Evolutionary conservation across 2,329 filamentous ascomycete genomes (phyloP), one percentile per base, ranked within the genome.

Genomic region (Cryphonectria carpinicola): DNA sequence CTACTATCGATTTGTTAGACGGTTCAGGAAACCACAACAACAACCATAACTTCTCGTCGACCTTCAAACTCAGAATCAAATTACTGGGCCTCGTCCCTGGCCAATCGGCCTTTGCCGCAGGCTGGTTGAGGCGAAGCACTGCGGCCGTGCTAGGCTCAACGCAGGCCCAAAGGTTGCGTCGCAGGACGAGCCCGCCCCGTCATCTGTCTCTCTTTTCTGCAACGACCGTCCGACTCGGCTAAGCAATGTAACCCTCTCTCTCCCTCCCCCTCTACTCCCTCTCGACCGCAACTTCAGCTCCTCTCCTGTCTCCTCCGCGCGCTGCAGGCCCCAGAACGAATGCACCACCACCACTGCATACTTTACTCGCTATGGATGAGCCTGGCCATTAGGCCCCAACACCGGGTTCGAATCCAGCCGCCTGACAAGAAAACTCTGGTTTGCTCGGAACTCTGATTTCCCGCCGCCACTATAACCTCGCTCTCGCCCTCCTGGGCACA

Each of bases 91-190:
- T 28, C 43, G 62, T 17, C 61, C 41, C 39, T 62, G 63, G 11
- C 39, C 41, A 46, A 65, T 65, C 63, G 63, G 63, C 63, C 41
- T 49, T 35, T 17, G 14, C 63, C 41, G 63, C 63, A 41, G 63
- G 41, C 63, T 46, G 41, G 63, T 52, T 46, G 63, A 52, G 63
- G 63, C 63, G 63, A 35, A 65, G 63, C 43, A 32, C 63, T 49
- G 63, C 63, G 63, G 63, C 63, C 63, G 25, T 43, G 63, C 63
- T 65, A 65, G 43, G 19, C 63, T 65, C 63, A n/a, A 65, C 63
- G 7, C 63, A 65, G 63, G 41, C 28, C 43, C 46, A 49, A 4
- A 65, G 7, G 63, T 52, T 52, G 43, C 63, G 28, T 49, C 43
- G 43, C 41, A 35, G 63, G 22, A 37, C 62, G 10, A 46, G 19